Conservation (phyloP, 371 early-diverging fungal species). For the Gilbertella persicaria region DNA sequence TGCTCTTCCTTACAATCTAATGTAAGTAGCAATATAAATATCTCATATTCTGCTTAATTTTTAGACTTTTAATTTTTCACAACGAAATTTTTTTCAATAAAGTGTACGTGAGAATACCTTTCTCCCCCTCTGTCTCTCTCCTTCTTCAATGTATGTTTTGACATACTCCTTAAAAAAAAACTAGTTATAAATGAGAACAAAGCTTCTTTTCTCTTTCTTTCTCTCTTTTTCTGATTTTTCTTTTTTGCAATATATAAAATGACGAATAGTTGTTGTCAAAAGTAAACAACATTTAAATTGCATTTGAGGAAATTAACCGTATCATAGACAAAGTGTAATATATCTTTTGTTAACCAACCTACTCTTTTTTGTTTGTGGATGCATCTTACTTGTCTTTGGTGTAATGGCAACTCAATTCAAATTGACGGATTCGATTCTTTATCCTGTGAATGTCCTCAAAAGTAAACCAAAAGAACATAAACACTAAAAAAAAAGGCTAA, state of each 20-base stretch:
- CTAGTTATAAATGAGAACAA: background rate
- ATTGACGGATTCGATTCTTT: slow-evolving; percentile 28
- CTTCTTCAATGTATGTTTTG: background rate
- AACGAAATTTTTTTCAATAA: too few species aligned
- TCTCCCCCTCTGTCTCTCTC: background rate
- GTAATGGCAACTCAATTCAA: slow-evolving; percentile 35
- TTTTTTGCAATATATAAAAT: slow-evolving; percentile 8
- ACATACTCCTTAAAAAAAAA: background rate
- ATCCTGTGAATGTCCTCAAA: slow-evolving; percentile 43
- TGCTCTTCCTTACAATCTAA: too few species aligned
- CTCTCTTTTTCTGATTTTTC: background rate
- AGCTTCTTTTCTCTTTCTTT: slow-evolving; percentile 3
- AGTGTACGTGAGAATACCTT: too few species aligned
- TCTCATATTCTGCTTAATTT: too few species aligned
- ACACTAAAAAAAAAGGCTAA: too few species aligned
- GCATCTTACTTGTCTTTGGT: slow-evolving; percentile 36
- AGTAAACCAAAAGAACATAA: slow-evolving; percentile 32
- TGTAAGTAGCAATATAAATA: too few species aligned
- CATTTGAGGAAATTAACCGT: background rate
- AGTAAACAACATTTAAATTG: slow-evolving; percentile 17
- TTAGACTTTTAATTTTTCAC: too few species aligned
- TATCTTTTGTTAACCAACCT: slow-evolving; percentile 36
- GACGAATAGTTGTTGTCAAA: slow-evolving; percentile 42
- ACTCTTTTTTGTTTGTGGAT: slow-evolving; percentile 38
- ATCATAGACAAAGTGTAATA: slow-evolving; percentile 32